Evolutionary conservation across 2,329 filamentous ascomycete genomes (phyloP).

Genomic region (Xylaria sp.): DNA sequence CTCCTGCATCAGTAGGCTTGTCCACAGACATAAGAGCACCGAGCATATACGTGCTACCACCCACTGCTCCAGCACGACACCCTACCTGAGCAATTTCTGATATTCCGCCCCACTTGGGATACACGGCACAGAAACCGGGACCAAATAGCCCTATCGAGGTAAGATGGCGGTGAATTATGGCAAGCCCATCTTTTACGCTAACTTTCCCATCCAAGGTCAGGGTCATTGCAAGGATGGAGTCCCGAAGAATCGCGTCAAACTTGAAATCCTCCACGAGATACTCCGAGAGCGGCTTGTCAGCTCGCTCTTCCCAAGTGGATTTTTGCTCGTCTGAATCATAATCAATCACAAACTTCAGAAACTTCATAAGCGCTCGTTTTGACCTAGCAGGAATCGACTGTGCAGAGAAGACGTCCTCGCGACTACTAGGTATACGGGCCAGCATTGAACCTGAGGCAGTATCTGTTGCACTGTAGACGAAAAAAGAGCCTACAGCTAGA

Average conservation of each 20-base stretch:
- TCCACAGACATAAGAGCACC: constrained; percentile 70
- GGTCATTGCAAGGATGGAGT: constrained; percentile 73
- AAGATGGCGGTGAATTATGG: constrained; percentile 80
- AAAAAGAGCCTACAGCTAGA: constrained; percentile 92
- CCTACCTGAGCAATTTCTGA: constrained; percentile 92
- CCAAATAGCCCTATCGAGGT: constrained; percentile 89
- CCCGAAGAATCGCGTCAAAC: constrained; percentile 74
- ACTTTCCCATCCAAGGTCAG: constrained; percentile 74
- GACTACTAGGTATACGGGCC: constrained; percentile 82
- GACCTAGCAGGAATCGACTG: constrained; percentile 79
- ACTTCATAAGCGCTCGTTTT: constrained; percentile 92
- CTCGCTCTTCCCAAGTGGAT: constrained; percentile 68
- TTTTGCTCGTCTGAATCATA: constrained; percentile 68
- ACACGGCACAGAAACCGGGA: constrained; percentile 86
- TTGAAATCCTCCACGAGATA: constrained; percentile 73
- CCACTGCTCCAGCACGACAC: constrained; percentile 90
- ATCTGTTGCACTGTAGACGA: constrained; percentile 69
- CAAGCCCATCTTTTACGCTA: constrained; percentile 73
- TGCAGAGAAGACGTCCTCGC: constrained; percentile 91
- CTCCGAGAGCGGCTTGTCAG: constrained; percentile 63
- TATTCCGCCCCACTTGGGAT: constrained; percentile 92
- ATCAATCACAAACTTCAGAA: constrained; percentile 86
- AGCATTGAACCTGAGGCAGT: constrained; percentile 55
- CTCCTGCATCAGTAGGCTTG: constrained; percentile 41
- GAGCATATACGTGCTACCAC: constrained; percentile 90